Percentiles rank a stretch among this genome's conserved stretches.
Evolutionary conservation across 768 basidiomycete genomes (phyloP).

Genomic region (Leccinellum albellum): DNA sequence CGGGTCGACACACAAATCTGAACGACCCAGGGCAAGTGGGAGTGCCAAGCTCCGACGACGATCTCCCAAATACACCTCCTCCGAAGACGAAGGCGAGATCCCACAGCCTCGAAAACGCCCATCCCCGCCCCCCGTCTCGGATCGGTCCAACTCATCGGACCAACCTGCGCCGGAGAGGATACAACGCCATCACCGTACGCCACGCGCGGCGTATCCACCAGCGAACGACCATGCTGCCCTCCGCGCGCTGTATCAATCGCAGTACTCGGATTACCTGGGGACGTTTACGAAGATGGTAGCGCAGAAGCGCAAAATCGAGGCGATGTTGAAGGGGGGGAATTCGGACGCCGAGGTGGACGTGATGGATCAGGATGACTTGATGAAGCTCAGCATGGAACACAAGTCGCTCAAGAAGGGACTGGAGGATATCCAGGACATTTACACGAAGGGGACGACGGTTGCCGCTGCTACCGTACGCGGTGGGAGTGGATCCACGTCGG

Average conservation of each 20-base stretch:
- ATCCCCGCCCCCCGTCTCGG: slow-evolving; percentile 27
- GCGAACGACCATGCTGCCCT: slow-evolving; percentile 50
- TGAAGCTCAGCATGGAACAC: slow-evolving; percentile 42
- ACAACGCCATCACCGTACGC: slow-evolving; percentile 23
- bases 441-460: slow-evolving; percentile 21
- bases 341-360: slow-evolving; percentile 54
- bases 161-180: slow-evolving; percentile 11
- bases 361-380: slow-evolving; percentile 51
- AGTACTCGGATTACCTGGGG: slow-evolving; percentile 50
- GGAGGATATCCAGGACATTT: slow-evolving; percentile 43
- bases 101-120: slow-evolving; percentile 25
- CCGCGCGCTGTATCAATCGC: slow-evolving; percentile 48
- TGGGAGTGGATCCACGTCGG: slow-evolving; percentile 8
- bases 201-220: slow-evolving; percentile 33
- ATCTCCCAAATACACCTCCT: slow-evolving; percentile 64
- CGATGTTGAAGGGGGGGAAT: slow-evolving; percentile 49
- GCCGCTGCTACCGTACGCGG: background rate
- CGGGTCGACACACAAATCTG: slow-evolving; percentile 12
- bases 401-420: slow-evolving; percentile 50
- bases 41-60: slow-evolving; percentile 43
- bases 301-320: slow-evolving; percentile 51
- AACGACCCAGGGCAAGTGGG: slow-evolving; percentile 20
- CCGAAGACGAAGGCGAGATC: slow-evolving; percentile 54
- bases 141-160: slow-evolving; percentile 22
- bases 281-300: slow-evolving; percentile 44